A percentile compares a stretch with the other conserved stretches of the same genome.
Evolutionary conservation across 148 eudicot species (phyloP).

Genomic region (Silene uniflora): DNA sequence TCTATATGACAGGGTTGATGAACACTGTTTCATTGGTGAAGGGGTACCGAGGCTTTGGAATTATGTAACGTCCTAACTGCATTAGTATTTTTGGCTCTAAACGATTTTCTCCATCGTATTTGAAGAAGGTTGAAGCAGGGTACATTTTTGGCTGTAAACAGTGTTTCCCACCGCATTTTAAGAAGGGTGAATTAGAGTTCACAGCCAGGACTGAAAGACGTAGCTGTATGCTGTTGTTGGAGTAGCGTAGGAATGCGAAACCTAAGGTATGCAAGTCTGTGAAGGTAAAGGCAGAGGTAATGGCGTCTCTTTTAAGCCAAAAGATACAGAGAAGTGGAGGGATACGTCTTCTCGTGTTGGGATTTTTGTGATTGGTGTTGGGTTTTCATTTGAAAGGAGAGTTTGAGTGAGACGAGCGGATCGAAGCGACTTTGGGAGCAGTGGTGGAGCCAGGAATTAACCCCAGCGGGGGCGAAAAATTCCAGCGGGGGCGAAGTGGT

Average conservation of each 20-base stretch:
- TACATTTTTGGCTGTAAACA: too few relatives aligned
- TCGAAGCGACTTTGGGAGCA: conserved; percentile 5
- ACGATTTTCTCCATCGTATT: too few relatives aligned
- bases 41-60: conserved; percentile 1
- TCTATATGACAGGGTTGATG: conserved; percentile 19
- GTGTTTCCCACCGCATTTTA: conserved; percentile 25
- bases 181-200: conserved; percentile 1
- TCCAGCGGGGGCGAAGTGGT: too few relatives aligned
- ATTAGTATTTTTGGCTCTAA: conserved; percentile 10
- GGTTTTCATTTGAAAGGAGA: neutral
- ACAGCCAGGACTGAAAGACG: conserved; percentile 11
- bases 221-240: conserved; percentile 20
- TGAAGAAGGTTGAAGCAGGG: too few relatives aligned
- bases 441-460: too few relatives aligned
- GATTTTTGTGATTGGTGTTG: conserved; percentile 18
- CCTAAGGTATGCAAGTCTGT: neutral
- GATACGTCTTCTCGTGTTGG: conserved; percentile 10
- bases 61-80: neutral
- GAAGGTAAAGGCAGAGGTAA: conserved; percentile 1
- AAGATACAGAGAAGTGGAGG: conserved; percentile 15
- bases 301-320: neutral
- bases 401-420: conserved; percentile 6
- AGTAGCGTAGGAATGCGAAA: conserved; percentile 16
- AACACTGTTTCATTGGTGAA: conserved; percentile 9
- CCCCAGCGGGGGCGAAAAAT: too few relatives aligned